Percentiles rank a stretch among this genome's conserved stretches.
Evolutionary conservation across 805 yeast species (phyloP).

Genomic region (Cyberlindnera meyerae): DNA sequence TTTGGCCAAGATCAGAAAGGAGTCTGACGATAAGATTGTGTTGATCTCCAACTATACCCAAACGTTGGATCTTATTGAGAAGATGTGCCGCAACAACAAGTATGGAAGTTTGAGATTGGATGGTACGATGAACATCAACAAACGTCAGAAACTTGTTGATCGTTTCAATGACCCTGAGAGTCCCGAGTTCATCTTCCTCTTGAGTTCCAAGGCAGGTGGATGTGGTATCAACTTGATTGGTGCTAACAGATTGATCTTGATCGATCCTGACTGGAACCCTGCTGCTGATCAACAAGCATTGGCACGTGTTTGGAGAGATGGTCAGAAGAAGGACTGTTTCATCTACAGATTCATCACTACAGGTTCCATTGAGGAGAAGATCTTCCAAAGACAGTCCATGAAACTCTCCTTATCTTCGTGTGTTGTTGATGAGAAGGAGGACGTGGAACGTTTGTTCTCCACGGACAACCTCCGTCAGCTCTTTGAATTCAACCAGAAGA

Average conservation of each 20-base stretch:
- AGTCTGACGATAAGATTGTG: conserved; percentile 93
- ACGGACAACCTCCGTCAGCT: conserved; percentile 73
- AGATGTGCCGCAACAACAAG: conserved; percentile 66
- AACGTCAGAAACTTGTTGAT: conserved; percentile 90
- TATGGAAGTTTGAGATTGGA: conserved; percentile 83
- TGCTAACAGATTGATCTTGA: conserved; percentile 80
- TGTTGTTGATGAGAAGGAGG: conserved; percentile 95
- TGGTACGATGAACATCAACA: conserved; percentile 88
- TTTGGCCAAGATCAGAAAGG: conserved; percentile 65
- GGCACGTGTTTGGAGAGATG: conserved; percentile 98
- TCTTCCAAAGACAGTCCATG: conserved; percentile 93
- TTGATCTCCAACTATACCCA: conserved; percentile 92
- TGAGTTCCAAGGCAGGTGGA: conserved; percentile 97
- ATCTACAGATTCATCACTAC: conserved; percentile 91
- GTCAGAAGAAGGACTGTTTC: conserved; percentile 94
- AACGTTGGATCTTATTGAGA: conserved; percentile 86
- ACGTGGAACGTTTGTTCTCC: conserved; percentile 87
- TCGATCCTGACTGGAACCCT: conserved; percentile 98
- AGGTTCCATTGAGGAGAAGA: conserved; percentile 94
- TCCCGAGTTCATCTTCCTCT: conserved; percentile 77
- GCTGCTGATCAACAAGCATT: conserved; percentile 97
- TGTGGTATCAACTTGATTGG: conserved; percentile 97
- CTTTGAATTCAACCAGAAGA: conserved; percentile 62
- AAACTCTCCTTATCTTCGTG: conserved; percentile 89
- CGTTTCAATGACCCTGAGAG: conserved; percentile 86